phyloP scores from a whole-genome alignment of 164 flowering plant species.

The Warburgia ugandensis region DNA sequence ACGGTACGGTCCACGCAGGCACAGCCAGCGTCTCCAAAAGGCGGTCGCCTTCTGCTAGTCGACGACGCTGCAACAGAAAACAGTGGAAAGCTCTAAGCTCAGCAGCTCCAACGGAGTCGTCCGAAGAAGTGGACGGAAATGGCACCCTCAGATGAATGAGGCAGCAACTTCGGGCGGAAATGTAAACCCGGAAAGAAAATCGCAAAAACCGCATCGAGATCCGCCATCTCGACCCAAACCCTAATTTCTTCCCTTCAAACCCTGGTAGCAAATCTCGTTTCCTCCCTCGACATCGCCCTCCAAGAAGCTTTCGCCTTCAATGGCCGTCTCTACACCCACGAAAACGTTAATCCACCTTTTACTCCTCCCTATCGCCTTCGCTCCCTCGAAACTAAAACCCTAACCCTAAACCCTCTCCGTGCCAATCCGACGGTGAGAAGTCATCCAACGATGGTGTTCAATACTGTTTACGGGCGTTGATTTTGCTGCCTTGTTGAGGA shows the following conservation, averaged over 20 bases:
- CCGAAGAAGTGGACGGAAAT: slow-evolving; percentile 2
- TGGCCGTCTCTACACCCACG: slow-evolving; percentile 36
- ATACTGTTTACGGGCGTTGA: slow-evolving; percentile 76
- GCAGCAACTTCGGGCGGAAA: slow-evolving; percentile 17
- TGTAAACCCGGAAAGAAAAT: slow-evolving; percentile 37
- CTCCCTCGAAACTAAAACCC: slow-evolving; percentile 5
- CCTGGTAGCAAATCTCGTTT: slow-evolving; percentile 68
- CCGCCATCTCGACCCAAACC: slow-evolving; percentile 37
- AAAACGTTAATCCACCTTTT: slow-evolving; percentile 13
- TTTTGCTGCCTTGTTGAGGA: slow-evolving; percentile 67
- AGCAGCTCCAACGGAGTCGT: slow-evolving; percentile 2
- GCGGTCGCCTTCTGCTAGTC: no score
- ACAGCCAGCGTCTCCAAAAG: no score
- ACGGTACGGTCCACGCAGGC: no score
- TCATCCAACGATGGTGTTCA: neutral
- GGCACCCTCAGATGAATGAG: slow-evolving; percentile 7
- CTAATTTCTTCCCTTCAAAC: slow-evolving; percentile 65
- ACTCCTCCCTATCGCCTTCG: neutral
- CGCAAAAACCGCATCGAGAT: slow-evolving; percentile 52
- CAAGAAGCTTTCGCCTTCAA: slow-evolving; percentile 62
- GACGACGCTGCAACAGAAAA: no score
- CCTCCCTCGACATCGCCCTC: slow-evolving; percentile 78
- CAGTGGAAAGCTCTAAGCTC: no score
- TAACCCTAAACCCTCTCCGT: slow-evolving; percentile 6
- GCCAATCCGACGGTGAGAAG: slow-evolving; percentile 15